Conservation (phyloP, 257 asterid species). For the Solanum pinnatisectum region DNA sequence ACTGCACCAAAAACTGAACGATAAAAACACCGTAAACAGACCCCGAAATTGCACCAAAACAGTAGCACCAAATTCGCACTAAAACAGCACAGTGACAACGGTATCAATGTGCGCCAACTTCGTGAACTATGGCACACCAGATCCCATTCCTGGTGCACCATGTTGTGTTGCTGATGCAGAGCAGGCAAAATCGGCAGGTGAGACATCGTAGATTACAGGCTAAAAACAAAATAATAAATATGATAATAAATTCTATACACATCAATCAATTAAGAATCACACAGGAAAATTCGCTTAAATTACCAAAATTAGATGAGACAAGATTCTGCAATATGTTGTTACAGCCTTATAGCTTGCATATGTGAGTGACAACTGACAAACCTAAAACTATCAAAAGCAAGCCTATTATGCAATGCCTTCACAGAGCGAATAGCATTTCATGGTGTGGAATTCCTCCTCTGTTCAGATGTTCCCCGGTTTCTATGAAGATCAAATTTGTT, state of each 20-base stretch:
- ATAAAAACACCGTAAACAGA: no score
- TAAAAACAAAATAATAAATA: not conserved
- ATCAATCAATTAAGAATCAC: not conserved
- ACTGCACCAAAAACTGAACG: no score
- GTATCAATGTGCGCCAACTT: no score
- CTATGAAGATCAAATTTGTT: slow-evolving; percentile 13
- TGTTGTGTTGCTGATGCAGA: not conserved
- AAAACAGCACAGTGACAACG: no score
- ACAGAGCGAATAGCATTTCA: not conserved
- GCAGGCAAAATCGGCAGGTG: not conserved
- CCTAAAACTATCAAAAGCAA: not conserved
- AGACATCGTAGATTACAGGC: not conserved
- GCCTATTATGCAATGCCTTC: not conserved
- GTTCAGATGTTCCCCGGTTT: slow-evolving; percentile 14
- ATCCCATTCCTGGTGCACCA: no score
- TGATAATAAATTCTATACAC: not conserved
- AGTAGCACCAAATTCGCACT: no score
- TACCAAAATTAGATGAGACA: not conserved
- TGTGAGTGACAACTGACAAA: not conserved
- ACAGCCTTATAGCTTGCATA: not conserved
- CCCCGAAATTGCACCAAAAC: no score
- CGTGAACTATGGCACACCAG: no score
- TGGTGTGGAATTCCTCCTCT: slow-evolving; percentile 15
- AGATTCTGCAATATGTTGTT: not conserved
- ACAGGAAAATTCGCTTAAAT: not conserved